Conservation (phyloP, 177 flowering plant genomes). For the Telopea speciosissima region DNA sequence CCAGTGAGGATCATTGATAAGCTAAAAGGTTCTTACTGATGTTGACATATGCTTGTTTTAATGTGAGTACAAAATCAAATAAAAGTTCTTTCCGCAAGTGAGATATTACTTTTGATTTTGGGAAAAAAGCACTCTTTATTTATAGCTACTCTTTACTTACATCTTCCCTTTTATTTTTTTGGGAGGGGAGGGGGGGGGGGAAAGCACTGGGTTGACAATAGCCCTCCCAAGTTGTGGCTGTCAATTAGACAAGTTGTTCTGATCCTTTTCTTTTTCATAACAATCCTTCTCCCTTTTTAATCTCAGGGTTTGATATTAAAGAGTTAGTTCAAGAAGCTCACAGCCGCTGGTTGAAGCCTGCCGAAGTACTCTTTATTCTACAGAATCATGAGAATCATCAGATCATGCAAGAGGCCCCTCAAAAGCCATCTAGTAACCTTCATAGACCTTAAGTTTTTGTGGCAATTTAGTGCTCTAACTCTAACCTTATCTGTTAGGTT, state of each 20-base stretch:
- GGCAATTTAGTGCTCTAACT: neutral
- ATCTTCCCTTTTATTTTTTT: neutral
- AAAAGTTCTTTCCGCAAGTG: neutral
- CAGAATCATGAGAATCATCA: constrained; percentile 53
- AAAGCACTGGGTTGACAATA: neutral
- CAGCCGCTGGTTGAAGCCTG: constrained; percentile 82
- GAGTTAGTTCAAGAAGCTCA: constrained; percentile 62
- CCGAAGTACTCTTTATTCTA: constrained; percentile 67
- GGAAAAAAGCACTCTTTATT: too few species aligned
- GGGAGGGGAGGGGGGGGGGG: neutral
- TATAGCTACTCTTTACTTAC: neutral
- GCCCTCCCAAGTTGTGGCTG: neutral
- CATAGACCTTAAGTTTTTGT: neutral
- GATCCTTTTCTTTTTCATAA: neutral
- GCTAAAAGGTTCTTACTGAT: neutral
- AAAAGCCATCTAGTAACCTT: constrained; percentile 56
- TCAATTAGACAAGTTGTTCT: neutral
- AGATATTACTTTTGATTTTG: too few species aligned
- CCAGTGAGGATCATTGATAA: neutral
- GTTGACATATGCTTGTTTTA: neutral
- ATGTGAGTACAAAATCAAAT: too few species aligned
- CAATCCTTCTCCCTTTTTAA: neutral
- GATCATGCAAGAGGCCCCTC: constrained; percentile 49
- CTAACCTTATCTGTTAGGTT: neutral
- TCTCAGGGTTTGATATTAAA: constrained; percentile 54